Percentiles rank a stretch among this genome's conserved stretches.
These are phyloP conservation scores for Anthoceros angustus DNA, from an alignment of 225 moss, liverwort and hornwort genomes.

Conservation along the genomic window DNA sequence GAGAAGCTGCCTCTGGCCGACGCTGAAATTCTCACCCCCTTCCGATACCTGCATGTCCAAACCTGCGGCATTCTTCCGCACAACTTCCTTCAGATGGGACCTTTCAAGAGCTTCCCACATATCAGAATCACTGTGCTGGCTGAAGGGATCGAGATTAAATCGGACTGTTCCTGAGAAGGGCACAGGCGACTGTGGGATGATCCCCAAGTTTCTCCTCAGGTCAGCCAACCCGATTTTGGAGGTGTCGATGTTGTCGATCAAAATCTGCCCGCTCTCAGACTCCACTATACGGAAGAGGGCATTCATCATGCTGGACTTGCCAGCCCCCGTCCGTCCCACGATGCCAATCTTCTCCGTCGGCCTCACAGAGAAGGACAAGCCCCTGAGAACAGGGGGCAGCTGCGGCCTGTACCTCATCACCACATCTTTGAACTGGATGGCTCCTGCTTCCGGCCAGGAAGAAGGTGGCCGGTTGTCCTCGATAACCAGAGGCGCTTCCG, in stretches of 20 bases:
- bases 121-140: slow-evolving; percentile 50
- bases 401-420: slow-evolving; percentile 57
- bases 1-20: slow-evolving; percentile 78
- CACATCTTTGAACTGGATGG: slow-evolving; percentile 32
- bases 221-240: slow-evolving; percentile 41
- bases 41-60: slow-evolving; percentile 72
- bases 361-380: slow-evolving; percentile 35
- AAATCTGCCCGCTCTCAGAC: slow-evolving; percentile 39
- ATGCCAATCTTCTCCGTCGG: slow-evolving; percentile 59
- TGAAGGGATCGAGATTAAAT: slow-evolving; percentile 66
- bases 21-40: slow-evolving; percentile 91
- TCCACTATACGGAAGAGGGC: slow-evolving; percentile 63
- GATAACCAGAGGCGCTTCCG: slow-evolving; percentile 55
- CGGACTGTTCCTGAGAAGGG: slow-evolving; percentile 59
- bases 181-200: slow-evolving; percentile 58
- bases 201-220: slow-evolving; percentile 41
- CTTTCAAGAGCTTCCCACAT: slow-evolving; percentile 89
- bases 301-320: slow-evolving; percentile 60
- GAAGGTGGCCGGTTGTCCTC: slow-evolving; percentile 44
- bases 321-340: slow-evolving; percentile 66
- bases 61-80: slow-evolving; percentile 50
- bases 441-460: slow-evolving; percentile 62
- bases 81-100: slow-evolving; percentile 82
- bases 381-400: slow-evolving; percentile 54
- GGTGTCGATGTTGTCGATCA: slow-evolving; percentile 44